Conservation (phyloP, 768 basidiomycete genomes). For the Trichaptum fuscoviolaceum region DNA sequence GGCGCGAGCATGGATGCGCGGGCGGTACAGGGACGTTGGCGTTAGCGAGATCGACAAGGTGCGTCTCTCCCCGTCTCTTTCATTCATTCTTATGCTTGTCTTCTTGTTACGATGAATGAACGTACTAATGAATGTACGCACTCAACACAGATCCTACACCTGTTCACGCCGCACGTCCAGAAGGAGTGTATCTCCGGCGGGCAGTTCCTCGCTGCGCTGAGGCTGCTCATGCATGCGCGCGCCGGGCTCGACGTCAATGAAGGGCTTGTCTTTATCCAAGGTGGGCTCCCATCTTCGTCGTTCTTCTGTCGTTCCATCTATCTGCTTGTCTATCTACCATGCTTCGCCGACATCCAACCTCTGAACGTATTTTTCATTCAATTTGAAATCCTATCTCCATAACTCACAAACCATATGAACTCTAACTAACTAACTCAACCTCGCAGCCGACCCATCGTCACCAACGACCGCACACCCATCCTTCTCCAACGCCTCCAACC, state of each 20-base stretch:
- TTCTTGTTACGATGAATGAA: neutral
- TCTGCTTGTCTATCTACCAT: too few species aligned
- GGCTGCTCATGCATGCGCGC: conserved; percentile 58
- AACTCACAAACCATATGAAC: conserved; percentile 15
- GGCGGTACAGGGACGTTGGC: conserved; percentile 38
- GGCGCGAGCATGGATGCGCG: conserved; percentile 69
- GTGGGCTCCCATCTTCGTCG: too few species aligned
- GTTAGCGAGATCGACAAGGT: conserved; percentile 56
- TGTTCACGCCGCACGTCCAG: conserved; percentile 55
- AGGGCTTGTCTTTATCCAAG: conserved; percentile 69
- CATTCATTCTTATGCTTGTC: too few species aligned
- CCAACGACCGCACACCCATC: conserved; percentile 6
- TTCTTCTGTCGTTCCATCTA: too few species aligned
- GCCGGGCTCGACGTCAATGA: conserved; percentile 59
- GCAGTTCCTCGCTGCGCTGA: conserved; percentile 71
- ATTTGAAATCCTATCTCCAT: too few species aligned
- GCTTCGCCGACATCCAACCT: too few species aligned
- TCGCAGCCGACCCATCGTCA: conserved; percentile 8
- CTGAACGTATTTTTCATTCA: too few species aligned
- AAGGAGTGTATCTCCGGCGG: conserved; percentile 56
- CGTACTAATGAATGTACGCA: neutral
- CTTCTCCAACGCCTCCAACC: conserved; percentile 3
- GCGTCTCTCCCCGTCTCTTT: conserved; percentile 19
- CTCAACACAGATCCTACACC: conserved; percentile 50
- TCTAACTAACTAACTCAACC: conserved; percentile 16